A percentile compares a stretch with the other conserved stretches of the same genome.
phyloP scores from a whole-genome alignment of 2,329 filamentous ascomycete species.

The Aspergillus texensis region DNA sequence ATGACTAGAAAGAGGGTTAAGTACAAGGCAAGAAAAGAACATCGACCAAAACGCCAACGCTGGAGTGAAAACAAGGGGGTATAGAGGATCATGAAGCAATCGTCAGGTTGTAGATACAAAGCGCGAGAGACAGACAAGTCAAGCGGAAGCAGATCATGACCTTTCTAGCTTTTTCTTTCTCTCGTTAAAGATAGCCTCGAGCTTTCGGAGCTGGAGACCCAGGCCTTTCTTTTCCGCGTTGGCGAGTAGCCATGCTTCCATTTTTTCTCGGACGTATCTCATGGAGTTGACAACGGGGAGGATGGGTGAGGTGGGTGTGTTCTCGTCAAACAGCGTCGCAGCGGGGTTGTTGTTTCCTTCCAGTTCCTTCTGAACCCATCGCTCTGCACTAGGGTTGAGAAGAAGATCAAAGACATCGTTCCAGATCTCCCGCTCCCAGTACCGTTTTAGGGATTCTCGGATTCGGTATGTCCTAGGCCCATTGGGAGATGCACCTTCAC shows the following conservation, averaged over 20 bases:
- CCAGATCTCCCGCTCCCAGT: constrained; percentile 97
- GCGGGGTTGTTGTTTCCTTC: constrained; percentile 8
- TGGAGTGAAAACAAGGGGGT: constrained; percentile 6
- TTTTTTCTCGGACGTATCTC: constrained; percentile 68
- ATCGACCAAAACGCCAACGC: constrained; percentile 19
- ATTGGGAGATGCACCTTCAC: constrained; percentile 13
- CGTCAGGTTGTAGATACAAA: constrained; percentile 7
- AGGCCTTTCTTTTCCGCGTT: constrained; percentile 80
- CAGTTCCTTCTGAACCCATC: constrained; percentile 65
- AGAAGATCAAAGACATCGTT: constrained; percentile 77
- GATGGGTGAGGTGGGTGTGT: constrained; percentile 29
- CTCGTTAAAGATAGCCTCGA: constrained; percentile 70
- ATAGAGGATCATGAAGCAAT: constrained; percentile 11
- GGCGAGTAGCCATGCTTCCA: constrained; percentile 80
- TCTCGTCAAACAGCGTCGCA: constrained; percentile 1
- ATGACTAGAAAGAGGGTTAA: neutral
- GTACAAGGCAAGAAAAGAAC: neutral
- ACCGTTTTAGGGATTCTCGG: constrained; percentile 82
- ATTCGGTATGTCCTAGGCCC: constrained; percentile 71
- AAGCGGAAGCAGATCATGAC: constrained; percentile 15
- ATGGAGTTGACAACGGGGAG: constrained; percentile 76
- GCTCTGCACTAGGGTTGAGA: constrained; percentile 70
- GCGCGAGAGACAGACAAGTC: constrained; percentile 3
- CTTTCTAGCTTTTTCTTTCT: constrained; percentile 43
- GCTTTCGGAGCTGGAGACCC: constrained; percentile 58